Evolutionary conservation across 2,329 filamentous ascomycete genomes (phyloP).

Genomic region (Ploettnerulaceae sp.): DNA sequence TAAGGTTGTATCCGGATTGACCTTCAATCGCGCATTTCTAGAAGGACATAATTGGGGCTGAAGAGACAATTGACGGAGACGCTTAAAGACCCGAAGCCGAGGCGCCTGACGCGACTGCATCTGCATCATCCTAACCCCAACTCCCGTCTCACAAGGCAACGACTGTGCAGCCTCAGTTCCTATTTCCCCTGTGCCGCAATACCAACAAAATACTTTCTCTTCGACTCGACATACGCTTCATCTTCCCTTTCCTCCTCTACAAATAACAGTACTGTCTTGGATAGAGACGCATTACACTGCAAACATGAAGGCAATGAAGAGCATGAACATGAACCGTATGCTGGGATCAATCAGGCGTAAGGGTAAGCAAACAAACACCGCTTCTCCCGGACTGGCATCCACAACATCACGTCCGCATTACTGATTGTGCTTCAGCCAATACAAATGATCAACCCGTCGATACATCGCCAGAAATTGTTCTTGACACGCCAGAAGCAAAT

Average conservation of each 20-base stretch:
- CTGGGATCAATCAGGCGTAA: constrained; percentile 32
- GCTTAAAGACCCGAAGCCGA: too few relatives aligned
- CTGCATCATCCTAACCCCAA: too few relatives aligned
- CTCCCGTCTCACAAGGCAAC: too few relatives aligned
- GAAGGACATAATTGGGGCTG: too few relatives aligned
- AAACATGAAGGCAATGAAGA: constrained; percentile 35
- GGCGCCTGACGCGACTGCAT: too few relatives aligned
- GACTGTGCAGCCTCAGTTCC: too few relatives aligned
- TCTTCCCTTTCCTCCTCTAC: neutral
- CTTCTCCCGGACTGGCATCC: neutral
- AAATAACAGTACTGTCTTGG: neutral
- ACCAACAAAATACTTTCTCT: too few relatives aligned
- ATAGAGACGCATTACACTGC: neutral
- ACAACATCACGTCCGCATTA: neutral
- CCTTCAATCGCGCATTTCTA: too few relatives aligned
- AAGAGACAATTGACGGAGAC: too few relatives aligned
- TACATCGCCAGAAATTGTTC: constrained; percentile 28
- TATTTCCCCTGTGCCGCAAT: too few relatives aligned
- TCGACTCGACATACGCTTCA: too few relatives aligned
- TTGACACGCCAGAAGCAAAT: constrained; percentile 62
- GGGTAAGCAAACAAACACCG: constrained; percentile 18
- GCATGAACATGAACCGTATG: constrained; percentile 33
- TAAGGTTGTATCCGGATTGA: too few relatives aligned
- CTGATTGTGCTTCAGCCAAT: constrained; percentile 13
- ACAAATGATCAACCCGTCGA: constrained; percentile 11